Base-by-base conservation (phyloP, 148 eudicot genomes). In the Euryodendron excelsum region DNA sequence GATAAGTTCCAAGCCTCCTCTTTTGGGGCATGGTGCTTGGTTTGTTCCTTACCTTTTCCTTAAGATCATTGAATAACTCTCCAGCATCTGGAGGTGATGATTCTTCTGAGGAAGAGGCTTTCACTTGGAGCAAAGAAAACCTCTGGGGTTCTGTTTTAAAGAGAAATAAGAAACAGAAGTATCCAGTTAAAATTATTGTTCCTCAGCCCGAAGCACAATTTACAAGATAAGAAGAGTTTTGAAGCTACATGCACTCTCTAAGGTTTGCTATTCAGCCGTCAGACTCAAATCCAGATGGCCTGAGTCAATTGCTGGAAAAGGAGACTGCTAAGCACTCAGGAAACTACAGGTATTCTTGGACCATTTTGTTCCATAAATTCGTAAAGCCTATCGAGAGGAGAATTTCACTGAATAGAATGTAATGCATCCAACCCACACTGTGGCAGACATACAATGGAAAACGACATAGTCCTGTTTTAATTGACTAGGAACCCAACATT, bases 21-120 rank as follows among this genome's bases (percentile, higher is more conserved):
- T 73, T 65, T 60, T 4, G 11, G 14, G 70, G 52, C 21, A 21
- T 67, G 17, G 10, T 36, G 18, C 20, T 13, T 25, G 68, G 48
- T 61, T 30, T 69, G 31, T 62, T 77, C 63, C 73, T 80, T 73
- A 91, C 99, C 92, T 96, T 96, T 89, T 87, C 92, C 86, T 96
- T 93, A 20, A 96, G 89, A 84, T 96, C 99, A 9, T 76, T 62
- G 52, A 96, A 55, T 71, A 96, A 63, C 84, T 96, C 99, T 39
- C 72, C 82, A 37, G 94, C 68, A 86, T 93, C 98, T 25, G 91
- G 78, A 47, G 84, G 18, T 33, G 90, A 80, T 39, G 87, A 72
- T 75, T 93, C 98, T 28, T 91, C 95, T 30, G 97, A 83, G 33
- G 92, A 89, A 58, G 91, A 80, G 70, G 94, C 98, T 80, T 88